Evolutionary conservation across 1,139 yeast species (phyloP), one percentile per base, ranked within the genome.

Genomic region (Protomyces inouyei): DNA sequence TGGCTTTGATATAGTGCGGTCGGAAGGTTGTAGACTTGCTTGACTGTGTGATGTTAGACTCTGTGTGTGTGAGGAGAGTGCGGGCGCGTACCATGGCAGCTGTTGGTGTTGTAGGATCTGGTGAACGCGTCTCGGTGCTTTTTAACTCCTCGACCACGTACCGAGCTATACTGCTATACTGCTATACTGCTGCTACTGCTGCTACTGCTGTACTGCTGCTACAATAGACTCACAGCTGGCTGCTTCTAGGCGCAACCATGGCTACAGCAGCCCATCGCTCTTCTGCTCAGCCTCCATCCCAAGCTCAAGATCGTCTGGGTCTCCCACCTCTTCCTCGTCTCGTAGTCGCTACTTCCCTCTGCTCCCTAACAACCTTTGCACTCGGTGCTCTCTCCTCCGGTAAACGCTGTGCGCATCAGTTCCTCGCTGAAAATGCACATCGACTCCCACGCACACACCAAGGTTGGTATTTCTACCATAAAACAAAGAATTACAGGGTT

Each of bases 401-500:
- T 69, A 80, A 80, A 66, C 70, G 73, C 3, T 77, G 88, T 1
- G 82, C 88, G 0, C 75, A 85, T 51, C 79, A 85, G 56, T 90
- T 83, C 70, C 78, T 89, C 64, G 90, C 92, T 0, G 91, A 88
- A 69, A 89, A 89, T 71, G 88, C 95, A 12, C 96, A 89, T 72
- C 75, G 96, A 56, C 77, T 90, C 67, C 96, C 96, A 3, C 79
- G 77, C 25, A 85, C 87, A 0, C 87, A 85, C 64, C 93, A 91
- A 40, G 95, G 93, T 0, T 89, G 96, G 96, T 90, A 87, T 73
- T 87, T 87, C 73, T 89, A 90, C 75, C 95, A 89, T 75, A 89
- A 88, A 75, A 82, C 90, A 69, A 89, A 88, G 76, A 87, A 88
- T 74, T 88, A 88, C 73, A 87, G 86, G 53, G 65, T 55, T 45